Base-by-base conservation (phyloP, 73 alveolate species). In the Blepharisma japonicum region DNA sequence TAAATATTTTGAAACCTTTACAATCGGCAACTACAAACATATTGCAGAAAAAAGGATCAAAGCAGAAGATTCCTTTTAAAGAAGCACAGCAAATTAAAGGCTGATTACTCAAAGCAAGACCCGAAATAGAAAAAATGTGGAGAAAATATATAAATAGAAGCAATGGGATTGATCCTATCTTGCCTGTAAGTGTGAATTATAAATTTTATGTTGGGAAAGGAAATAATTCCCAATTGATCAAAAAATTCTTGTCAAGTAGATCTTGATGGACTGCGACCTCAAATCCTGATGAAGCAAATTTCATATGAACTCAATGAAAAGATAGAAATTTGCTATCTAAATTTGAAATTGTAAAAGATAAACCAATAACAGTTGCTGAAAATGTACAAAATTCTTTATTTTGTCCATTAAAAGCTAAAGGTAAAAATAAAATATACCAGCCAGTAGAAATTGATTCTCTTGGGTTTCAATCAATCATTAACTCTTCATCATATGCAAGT, bases 181-280 rank as follows among this genome's bases (percentile, higher is more conserved):
- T 25, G 11, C 49, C 39, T 8, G 18, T 14, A 20, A 61, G 47
- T 2, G 48, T 39, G n/a, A 23, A 77, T 0, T 85, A 84, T 68
- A 90, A 87, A 70, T 89, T 85, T 45, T 89, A 86, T 38, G 67
- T 90, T 45, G 96, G 96, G 25, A 90, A 86, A 56, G 96, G 96
- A 7, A 90, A 90, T 84, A 90, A 90, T 67, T 81, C 92, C 6
- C 32, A 56, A 14, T 61, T 90, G 18, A 90, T 90, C 0, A 78
- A 86, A 49, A 61, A 49, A 50, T 46, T 74, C 45, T 80, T 90
- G 47, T 83, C 89, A 53, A 23, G 53, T 55, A 47, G 96, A 66
- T 87, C 90, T 80, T 90, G 96, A 94, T 90, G 96, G 96, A 80
- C 86, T 1, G 55, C 55, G 77, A 84, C 85, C 53, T 68, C 56